Percentiles rank a stretch among this genome's conserved stretches.
Conservation (phyloP, 2,329 filamentous ascomycete species). For the Aspergillus niger region DNA sequence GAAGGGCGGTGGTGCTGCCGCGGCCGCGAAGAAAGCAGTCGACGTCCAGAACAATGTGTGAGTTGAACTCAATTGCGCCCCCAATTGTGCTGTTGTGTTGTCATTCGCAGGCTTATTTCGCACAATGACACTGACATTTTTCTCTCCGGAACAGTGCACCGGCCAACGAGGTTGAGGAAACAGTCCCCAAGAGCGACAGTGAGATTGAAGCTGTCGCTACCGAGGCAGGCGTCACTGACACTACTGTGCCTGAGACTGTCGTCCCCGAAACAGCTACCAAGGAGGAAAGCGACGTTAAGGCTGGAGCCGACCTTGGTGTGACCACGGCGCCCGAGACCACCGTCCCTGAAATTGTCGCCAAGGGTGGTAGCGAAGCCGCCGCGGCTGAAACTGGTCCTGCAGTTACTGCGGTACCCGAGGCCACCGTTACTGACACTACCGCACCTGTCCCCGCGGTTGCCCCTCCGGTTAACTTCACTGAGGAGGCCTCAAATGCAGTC, state of each 20-base stretch:
- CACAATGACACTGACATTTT: background rate
- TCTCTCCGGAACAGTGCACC: slow-evolving; percentile 1
- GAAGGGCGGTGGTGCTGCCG: slow-evolving; percentile 28
- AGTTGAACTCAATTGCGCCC: slow-evolving; percentile 20
- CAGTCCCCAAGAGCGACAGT: background rate
- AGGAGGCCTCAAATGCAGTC: slow-evolving; percentile 14
- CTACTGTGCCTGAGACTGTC: slow-evolving; percentile 9
- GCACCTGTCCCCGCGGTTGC: slow-evolving; percentile 12
- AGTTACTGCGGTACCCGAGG: slow-evolving; percentile 18
- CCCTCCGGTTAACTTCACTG: slow-evolving; percentile 13
- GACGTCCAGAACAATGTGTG: slow-evolving; percentile 37
- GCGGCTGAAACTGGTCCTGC: slow-evolving; percentile 14
- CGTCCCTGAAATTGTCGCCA: slow-evolving; percentile 20
- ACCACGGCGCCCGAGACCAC: background rate
- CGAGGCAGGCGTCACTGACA: slow-evolving; percentile 10
- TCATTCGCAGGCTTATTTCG: background rate
- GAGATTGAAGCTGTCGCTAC: slow-evolving; percentile 17
- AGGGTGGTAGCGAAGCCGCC: slow-evolving; percentile 23
- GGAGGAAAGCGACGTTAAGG: background rate
- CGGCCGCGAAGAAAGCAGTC: slow-evolving; percentile 27
- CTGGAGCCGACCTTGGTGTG: slow-evolving; percentile 16
- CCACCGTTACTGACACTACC: slow-evolving; percentile 24
- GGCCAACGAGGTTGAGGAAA: slow-evolving; percentile 16
- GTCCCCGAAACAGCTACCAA: slow-evolving; percentile 15
- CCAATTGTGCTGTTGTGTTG: slow-evolving; percentile 9